phyloP scores from a whole-genome alignment of 73 alveolate species.

The Paraurostyla sp. region DNA sequence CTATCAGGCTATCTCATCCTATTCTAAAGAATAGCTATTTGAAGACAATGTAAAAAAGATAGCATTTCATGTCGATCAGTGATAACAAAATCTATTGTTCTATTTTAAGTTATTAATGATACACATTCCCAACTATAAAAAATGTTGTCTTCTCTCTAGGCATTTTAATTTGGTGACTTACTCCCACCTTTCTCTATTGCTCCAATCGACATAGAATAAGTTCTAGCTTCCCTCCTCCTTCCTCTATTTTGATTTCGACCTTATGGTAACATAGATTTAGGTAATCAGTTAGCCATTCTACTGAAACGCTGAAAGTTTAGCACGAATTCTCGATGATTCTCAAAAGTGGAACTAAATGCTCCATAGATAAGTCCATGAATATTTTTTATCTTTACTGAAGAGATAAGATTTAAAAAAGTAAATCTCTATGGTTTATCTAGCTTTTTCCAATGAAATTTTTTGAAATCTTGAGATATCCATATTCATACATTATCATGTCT shows the following conservation, averaged over 20 bases:
- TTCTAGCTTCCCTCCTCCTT: neutral
- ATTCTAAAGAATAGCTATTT: neutral
- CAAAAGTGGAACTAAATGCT: slow-evolving; percentile 26
- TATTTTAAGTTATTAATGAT: neutral
- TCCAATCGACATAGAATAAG: neutral
- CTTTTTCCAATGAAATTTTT: slow-evolving; percentile 16
- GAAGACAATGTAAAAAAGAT: neutral
- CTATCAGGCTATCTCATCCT: too few species aligned
- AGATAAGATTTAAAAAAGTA: neutral
- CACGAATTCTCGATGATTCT: slow-evolving; percentile 11
- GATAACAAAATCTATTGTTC: slow-evolving; percentile 17
- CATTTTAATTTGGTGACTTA: too few species aligned
- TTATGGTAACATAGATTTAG: too few species aligned
- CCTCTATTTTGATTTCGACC: neutral
- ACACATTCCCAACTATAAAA: slow-evolving; percentile 39
- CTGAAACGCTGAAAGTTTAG: slow-evolving; percentile 3
- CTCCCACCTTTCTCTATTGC: too few species aligned
- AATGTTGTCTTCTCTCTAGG: neutral
- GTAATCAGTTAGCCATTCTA: slow-evolving; percentile 23
- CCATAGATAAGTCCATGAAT: neutral
- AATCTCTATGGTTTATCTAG: neutral
- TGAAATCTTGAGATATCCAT: neutral
- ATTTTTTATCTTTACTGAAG: neutral
- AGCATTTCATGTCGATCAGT: neutral
- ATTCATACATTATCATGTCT: neutral